Base-by-base conservation (phyloP, 2,329 filamentous ascomycete genomes). In the Knufia petricola region DNA sequence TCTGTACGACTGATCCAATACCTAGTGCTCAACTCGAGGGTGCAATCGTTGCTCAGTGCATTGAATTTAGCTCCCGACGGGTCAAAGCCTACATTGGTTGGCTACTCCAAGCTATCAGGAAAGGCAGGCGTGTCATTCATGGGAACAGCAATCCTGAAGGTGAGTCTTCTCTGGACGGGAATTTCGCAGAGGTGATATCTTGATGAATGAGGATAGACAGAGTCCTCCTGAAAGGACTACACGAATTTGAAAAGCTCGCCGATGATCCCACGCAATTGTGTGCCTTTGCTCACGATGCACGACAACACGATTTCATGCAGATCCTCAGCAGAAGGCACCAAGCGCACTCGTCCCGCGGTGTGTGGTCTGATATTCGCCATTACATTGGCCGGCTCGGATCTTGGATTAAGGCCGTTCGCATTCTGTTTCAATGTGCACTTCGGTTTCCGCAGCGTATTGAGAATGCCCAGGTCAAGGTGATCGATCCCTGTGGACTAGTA, bases 41-140 rank as follows among this genome's bases (percentile, higher is more conserved):
- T 20, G 39, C 42, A 23, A 46, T 52, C 24, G 23, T 36, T 3
- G n/a, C 23, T 46, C 39, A 30, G 26, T 53, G 49, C 40, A 40
- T 53, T 24, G 12, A 48, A 15, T 51, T 51, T 30, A 53, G 50
- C 47, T 20, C 9, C 26, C 13, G 19, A 26, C 49, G 50, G 23
- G 41, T 52, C 47, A 46, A 52, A 19, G 15, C 47, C n/a, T 50
- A 52, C 40, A 32, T 32, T 2, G 32, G 9, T 6, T 43, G 17
- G 28, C 41, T 52, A 13, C 31, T 48, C 21, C n/a, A 47, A 17
- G 37, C 32, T 2, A 51, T 51, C 19, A 9, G 15, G 20, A 34
- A 34, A 30, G 34, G 15, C 38, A 4, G 20, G 30, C 39, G 20
- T n/a, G 47, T 19, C 8, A 12, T 13, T 19, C 8, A 31, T 9